These are phyloP conservation scores for Eucalyptus sp. DNA, from an alignment of 345 rosid genomes.

Conservation along the genomic window DNA sequence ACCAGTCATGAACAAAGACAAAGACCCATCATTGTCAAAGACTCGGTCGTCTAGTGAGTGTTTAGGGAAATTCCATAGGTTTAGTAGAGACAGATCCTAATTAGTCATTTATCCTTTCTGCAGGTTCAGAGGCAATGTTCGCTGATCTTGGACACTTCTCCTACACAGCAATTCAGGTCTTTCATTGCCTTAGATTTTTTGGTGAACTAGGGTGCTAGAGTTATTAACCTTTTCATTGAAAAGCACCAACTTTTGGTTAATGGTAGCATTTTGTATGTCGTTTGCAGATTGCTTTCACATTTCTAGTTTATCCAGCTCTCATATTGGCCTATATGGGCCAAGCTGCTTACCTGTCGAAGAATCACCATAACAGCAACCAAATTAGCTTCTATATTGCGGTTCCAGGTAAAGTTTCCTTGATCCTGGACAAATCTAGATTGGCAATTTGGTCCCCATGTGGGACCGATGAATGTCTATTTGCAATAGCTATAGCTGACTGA, in stretches of 20 bases:
- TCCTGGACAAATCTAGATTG: background rate
- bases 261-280: background rate
- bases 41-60: background rate
- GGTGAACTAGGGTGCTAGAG: background rate
- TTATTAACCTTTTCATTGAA: background rate
- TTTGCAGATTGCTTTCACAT: constrained; percentile 9
- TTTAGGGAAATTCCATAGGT: background rate
- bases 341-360: constrained; percentile 6
- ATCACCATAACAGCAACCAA: background rate
- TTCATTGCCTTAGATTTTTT: background rate
- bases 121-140: constrained; percentile 99
- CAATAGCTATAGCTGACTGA: background rate
- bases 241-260: background rate
- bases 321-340: constrained; percentile 13
- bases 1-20: background rate
- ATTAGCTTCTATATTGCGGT: constrained; percentile 4
- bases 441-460: background rate
- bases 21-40: background rate
- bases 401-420: background rate
- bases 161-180: constrained; percentile 3
- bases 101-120: background rate
- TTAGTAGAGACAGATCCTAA: background rate
- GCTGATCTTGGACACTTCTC: constrained; percentile 94
- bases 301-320: constrained; percentile 5
- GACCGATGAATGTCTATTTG: background rate